Base-by-base conservation (phyloP, 371 early-diverging fungal genomes). In the Syncephalastrum contaminatum region DNA sequence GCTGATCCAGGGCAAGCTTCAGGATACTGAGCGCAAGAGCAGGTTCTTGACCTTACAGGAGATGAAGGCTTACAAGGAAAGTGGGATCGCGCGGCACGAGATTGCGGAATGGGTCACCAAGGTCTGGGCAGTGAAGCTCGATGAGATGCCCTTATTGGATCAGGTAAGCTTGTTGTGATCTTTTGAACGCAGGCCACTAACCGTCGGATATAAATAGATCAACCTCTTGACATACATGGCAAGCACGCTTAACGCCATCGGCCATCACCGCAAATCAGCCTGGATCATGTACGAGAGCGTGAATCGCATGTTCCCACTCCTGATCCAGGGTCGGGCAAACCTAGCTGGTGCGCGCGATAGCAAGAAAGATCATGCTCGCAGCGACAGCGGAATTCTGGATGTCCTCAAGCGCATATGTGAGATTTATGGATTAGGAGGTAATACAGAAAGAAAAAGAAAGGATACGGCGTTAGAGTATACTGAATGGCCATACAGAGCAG, bases 221-320 rank as follows among this genome's bases (percentile, higher is more conserved):
- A 69, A 80, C 48, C 54, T 83, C 3, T 73, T 76, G n/a, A 83
- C 87, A 0, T 63, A 69, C 5, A 83, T 90, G 66, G 76, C 90
- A 0, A 69, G 84, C 1, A 65, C 89, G 3, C 81, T 82, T 40
- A 81, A 84, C 0, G 64, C 64, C 8, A 75, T 91, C 50, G 89
- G 87, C 13, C 84, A 82, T 51, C 68, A 78, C 39, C 64, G 91
- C 18, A 92, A 92, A 60, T 86, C 91, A 39, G 88, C 89, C 1
- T 88, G 90, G 64, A 78, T 82, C 43, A 73, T 91, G 66, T 72
- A 89, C 18, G 80, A 85, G 58, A 82, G 85, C 21, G 72, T 80
- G 4, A 75, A 82, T 3, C 62, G 77, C n/a, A 84, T 89, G 60
- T 41, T 81, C 4, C 84, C 86, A 0, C 56, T 87, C 1, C 48